Evolutionary conservation across 768 basidiomycete genomes (phyloP), one percentile per base, ranked within the genome.

Genomic region (Vararia minispora): DNA sequence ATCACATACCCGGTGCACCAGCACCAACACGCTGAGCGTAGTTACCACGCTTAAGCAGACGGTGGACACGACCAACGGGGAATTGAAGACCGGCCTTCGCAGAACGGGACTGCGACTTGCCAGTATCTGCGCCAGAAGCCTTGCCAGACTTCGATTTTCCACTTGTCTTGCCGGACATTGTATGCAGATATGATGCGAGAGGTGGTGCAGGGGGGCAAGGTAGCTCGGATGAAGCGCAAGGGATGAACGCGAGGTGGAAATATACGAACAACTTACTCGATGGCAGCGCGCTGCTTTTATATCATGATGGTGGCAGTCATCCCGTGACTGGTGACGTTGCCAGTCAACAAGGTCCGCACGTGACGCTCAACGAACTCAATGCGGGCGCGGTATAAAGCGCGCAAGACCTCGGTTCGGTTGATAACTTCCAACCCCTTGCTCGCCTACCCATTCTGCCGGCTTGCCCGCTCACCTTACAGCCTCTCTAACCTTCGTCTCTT

Each of bases 41-140:
- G 65, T 85, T 85, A 44, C 85, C 84, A 58, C 72, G 74, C 70
- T 89, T 86, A 53, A 92, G 60, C 46, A 84, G 71, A 71, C 87
- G 81, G 59, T 89, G 87, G 52, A 91, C 79, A 78, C 90, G 85
- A 66, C 89, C 87, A 52, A 94, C 89, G 31, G 89, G 90, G 64
- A 84, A 84, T 59, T 85, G 82, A 37, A 85, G 77, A 41, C 82
- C 82, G 29, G 82, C 81, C 53, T 72, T 76, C 28, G 78, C 70
- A 10, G 81, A 83, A 47, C 82, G 82, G 1, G 80, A 81, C 44
- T 73, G 72, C 9, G 72, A 64, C 57, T 75, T 82, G 54, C 46
- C 43, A 16, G 53, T 54, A 6, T 65, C 65, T 28, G 54, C 61
- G 28, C 69, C 69, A 23, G 60, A 48, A 33, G 69, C 68, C 63